These are phyloP conservation scores for Neopestalotiopsis clavispora DNA, from an alignment of 2,329 filamentous ascomycete species.

Conservation along the genomic window DNA sequence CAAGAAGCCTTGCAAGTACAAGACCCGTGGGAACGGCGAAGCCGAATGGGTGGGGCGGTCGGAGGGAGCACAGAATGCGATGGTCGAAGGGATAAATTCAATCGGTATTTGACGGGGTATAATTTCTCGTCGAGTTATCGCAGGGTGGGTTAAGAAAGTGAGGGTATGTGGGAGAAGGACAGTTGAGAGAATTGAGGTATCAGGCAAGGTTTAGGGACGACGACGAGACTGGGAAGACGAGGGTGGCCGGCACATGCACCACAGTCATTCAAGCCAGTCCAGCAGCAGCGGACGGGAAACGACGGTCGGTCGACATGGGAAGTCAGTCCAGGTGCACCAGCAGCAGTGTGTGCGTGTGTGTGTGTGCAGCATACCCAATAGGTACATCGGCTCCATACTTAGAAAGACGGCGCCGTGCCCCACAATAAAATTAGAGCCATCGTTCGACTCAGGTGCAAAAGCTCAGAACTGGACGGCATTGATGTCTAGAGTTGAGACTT, in stretches of 20 bases:
- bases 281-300: background rate
- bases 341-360: background rate
- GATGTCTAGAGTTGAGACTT: conserved; percentile 1
- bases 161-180: conserved; percentile 5
- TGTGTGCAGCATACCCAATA: background rate
- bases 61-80: background rate
- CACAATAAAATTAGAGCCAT: conserved; percentile 11
- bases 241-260: conserved; percentile 9
- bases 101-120: background rate
- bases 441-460: conserved; percentile 9
- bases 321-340: background rate
- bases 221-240: background rate
- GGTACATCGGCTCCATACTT: background rate
- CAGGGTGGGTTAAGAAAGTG: background rate
- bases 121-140: background rate
- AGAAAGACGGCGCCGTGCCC: background rate
- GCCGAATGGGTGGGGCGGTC: background rate
- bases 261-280: background rate
- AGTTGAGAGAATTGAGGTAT: conserved; percentile 10
- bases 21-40: background rate
- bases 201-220: conserved; percentile 8
- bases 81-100: background rate
- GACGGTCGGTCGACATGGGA: background rate
- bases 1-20: conserved; percentile 5
- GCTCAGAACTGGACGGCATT: background rate